Base-by-base conservation (phyloP, 352 stramenopile species). In the Pythium aristosporum region DNA sequence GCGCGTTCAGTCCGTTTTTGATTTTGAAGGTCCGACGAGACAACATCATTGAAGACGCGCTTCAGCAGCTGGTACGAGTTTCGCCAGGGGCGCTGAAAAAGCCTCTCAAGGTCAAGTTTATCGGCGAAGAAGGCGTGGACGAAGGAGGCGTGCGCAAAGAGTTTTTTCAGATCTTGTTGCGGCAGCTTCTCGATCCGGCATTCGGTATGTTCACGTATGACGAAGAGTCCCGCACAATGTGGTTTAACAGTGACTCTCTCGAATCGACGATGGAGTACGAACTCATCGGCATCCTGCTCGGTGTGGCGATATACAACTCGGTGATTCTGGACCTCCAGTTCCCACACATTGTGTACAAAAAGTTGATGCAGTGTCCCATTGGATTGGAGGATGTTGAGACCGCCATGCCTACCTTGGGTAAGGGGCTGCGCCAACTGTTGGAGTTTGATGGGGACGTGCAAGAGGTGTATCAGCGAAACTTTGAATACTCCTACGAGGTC, bases 251-350 rank as follows among this genome's bases (percentile, higher is more conserved):
- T 47, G 82, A 93, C 46, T 94, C 85, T 4, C 60, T 91, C n/a
- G 85, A 94, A 61, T 68, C 77, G 2, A 88, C 79, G 5, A 92
- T 92, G 77, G 83, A 94, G 75, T 96, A 88, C 61, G 83, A 96
- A 67, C 71, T 96, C 13, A 91, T 96, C 69, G 87, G 87, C 28
- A 91, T 89, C 39, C 57, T 96, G 12, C 66, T 94, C 5, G 87
- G 80, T 23, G 61, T 96, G 9, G 87, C 87, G 13, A 92, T 96
- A 44, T 96, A 96, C 67, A 96, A 96, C 25, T 75, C 77, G 10
- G 85, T 95, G 23, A 93, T 95, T 41, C 58, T 95, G 23, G 86
- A 95, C 32, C 67, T 95, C 9, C 82, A 84, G 34, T 94, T 96
- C 53, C 87, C 87, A 1, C 80, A 87, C 34, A 76, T 84, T 23